Conservation (phyloP, 2,329 filamentous ascomycete species). For the Bipolaris victoriae region DNA sequence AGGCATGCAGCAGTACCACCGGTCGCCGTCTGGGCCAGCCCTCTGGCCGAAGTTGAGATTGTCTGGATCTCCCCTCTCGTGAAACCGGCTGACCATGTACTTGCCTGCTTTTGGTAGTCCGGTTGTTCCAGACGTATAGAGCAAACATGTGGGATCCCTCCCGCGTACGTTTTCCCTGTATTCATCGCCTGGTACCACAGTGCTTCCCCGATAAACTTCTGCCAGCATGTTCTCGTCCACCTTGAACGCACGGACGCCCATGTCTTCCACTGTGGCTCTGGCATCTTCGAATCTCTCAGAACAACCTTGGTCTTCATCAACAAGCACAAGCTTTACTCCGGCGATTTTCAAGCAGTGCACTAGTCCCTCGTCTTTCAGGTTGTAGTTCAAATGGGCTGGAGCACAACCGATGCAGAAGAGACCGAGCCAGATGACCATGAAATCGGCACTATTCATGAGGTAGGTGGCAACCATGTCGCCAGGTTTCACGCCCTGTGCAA, state of each 20-base stretch:
- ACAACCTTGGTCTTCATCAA: constrained; percentile 58
- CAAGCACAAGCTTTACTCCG: constrained; percentile 61
- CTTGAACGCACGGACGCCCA: constrained; percentile 27
- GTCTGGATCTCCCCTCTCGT: constrained; percentile 45
- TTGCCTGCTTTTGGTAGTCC: constrained; percentile 67
- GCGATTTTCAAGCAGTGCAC: constrained; percentile 68
- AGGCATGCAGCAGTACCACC: constrained; percentile 78
- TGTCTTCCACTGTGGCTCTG: constrained; percentile 23
- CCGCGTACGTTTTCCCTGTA: constrained; percentile 60
- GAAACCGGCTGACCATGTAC: constrained; percentile 36
- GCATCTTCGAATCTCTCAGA: constrained; percentile 27
- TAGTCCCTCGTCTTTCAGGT: constrained; percentile 66
- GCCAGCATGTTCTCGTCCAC: constrained; percentile 27
- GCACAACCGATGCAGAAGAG: constrained; percentile 69
- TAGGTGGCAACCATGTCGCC: constrained; percentile 70
- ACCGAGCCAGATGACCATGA: constrained; percentile 69
- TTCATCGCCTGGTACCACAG: constrained; percentile 57
- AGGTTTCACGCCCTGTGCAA: constrained; percentile 61
- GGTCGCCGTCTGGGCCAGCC: constrained; percentile 54
- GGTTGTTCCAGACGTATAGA: constrained; percentile 78
- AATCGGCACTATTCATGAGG: constrained; percentile 70
- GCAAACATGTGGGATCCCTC: constrained; percentile 63
- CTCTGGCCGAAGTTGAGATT: constrained; percentile 43
- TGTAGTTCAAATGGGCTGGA: constrained; percentile 73
- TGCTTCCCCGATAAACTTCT: constrained; percentile 25